Base-by-base conservation (phyloP, 306 rosid species). In the Malus sylvestris region DNA sequence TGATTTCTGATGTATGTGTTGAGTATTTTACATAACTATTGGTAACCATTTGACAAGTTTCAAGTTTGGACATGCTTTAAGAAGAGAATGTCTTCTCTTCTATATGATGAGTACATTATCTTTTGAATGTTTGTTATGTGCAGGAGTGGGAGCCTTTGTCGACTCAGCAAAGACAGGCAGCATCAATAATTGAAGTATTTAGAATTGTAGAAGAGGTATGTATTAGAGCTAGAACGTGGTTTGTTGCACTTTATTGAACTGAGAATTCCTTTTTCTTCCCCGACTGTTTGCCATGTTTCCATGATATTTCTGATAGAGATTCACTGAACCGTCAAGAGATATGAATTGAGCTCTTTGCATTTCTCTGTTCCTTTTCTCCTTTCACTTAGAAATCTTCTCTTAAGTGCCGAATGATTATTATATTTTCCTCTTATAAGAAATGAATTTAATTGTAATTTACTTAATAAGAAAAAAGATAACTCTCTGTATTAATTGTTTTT, bases 111-210 rank as follows among this genome's bases (percentile, higher is more conserved):
- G 57, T 58, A 59, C 76, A 16, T 8, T 35, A 58, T 58, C 16
- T 20, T 76, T 59, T 46, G 58, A 22, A 60, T 3, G 64, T 76
- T 81, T 63, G 52, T 55, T 59, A 74, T 70, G 71, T 76, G 81
- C 74, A 87, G 91, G 81, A 76, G 6, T 85, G 89, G 91, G 91
- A 85, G 45, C 89, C 91, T 45, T 80, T 87, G 75, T 85, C 87
- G 71, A 75, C 76, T 69, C 91, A 87, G 80, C 86, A 87, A 79
- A 87, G 62, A 76, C 87, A 81, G 64, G 87, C 87, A 66, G 75
- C 87, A 63, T 87, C 91, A 46, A 58, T 83, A 29, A 73, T 87
- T 76, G 91, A 87, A 76, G 89, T 87, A 22, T 87, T 87, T 58
- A 80, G 89, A 75, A 85, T 87, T 30, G 76, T 87, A 29, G 89